Evolutionary conservation across 164 flowering plant genomes (phyloP).

Genomic region (Pachysandra terminalis): DNA sequence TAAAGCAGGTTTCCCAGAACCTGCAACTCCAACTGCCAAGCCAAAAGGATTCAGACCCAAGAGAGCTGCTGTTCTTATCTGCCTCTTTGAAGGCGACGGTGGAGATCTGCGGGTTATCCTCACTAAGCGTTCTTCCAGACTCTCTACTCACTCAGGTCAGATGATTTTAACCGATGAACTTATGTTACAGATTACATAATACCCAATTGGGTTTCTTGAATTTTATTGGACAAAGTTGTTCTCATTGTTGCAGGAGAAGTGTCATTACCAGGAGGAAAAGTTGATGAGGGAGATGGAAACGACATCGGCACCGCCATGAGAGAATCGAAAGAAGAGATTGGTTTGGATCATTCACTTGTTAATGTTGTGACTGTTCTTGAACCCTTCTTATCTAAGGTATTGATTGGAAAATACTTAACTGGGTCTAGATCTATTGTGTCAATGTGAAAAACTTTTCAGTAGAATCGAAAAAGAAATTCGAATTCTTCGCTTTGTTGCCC

Average conservation of each 20-base stretch:
- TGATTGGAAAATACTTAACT: not conserved
- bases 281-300: constrained; percentile 77
- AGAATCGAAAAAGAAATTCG: no score
- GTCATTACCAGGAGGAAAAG: constrained; percentile 87
- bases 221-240: not conserved
- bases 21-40: constrained; percentile 41
- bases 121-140: constrained; percentile 56
- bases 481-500: no score
- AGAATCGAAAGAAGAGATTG: constrained; percentile 94
- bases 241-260: constrained; percentile 65
- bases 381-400: constrained; percentile 85
- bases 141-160: constrained; percentile 58
- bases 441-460: no score
- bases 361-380: constrained; percentile 68
- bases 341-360: constrained; percentile 85
- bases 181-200: not conserved
- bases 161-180: not conserved
- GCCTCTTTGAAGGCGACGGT: constrained; percentile 49
- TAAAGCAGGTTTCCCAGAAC: constrained; percentile 70
- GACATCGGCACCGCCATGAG: constrained; percentile 76
- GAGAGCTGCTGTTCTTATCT: constrained; percentile 54
- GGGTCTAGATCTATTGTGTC: not conserved
- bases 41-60: constrained; percentile 48
- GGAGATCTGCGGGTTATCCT: constrained; percentile 56
- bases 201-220: constrained; percentile 3